These are phyloP conservation scores for Phytophthora tubulina DNA, from an alignment of 352 stramenopile species.

Conservation along the genomic window DNA sequence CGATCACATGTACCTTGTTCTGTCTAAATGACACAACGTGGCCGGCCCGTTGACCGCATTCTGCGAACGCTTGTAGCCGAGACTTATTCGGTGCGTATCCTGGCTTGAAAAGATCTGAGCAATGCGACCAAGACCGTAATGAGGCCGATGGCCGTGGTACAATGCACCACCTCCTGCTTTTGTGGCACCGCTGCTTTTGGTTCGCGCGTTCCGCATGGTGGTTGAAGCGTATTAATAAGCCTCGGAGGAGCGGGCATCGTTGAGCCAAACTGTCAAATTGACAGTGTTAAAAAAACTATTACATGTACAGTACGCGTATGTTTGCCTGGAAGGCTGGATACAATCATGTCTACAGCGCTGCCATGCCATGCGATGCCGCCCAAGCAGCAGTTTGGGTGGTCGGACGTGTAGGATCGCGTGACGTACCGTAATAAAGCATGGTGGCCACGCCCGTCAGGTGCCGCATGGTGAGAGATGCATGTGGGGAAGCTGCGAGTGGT, in stretches of 20 bases:
- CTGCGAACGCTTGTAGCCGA: too few species aligned
- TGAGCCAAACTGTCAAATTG: constrained; percentile 1
- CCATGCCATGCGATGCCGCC: constrained; percentile 8
- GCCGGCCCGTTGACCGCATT: too few species aligned
- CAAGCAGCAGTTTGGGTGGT: constrained; percentile 32
- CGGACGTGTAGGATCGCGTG: neutral
- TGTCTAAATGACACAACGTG: too few species aligned
- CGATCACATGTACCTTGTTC: too few species aligned
- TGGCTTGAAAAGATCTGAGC: neutral
- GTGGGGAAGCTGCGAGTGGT: neutral
- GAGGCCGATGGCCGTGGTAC: neutral
- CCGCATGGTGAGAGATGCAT: constrained; percentile 21
- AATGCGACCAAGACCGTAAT: neutral
- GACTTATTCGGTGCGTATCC: too few species aligned
- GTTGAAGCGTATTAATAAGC: neutral
- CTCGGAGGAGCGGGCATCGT: constrained; percentile 1
- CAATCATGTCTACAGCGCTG: constrained; percentile 6
- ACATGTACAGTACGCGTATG: constrained; percentile 12
- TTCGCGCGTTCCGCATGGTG: constrained; percentile 17
- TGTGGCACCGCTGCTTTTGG: neutral
- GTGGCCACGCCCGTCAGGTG: constrained; percentile 4
- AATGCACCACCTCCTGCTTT: constrained; percentile 12
- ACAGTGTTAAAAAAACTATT: neutral
- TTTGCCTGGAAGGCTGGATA: constrained; percentile 22
- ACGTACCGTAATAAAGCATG: neutral